Conservation (phyloP, 768 basidiomycete species). For the Lentinus brumalis region DNA sequence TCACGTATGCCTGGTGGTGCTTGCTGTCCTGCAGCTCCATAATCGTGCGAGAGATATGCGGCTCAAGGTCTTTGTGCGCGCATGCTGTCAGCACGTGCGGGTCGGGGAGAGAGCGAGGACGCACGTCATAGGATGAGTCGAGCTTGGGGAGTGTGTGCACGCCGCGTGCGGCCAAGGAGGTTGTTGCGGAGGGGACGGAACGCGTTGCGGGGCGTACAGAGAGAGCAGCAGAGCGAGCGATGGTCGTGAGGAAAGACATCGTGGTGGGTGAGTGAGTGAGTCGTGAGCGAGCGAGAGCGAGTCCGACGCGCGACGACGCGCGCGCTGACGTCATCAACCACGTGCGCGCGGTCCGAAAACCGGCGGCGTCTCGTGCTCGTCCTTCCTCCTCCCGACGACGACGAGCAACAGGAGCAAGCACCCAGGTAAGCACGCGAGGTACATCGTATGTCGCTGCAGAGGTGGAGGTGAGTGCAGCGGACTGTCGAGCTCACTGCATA, state of each 20-base stretch:
- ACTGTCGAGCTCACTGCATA: no score
- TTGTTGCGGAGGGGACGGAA: constrained; percentile 39
- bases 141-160: constrained; percentile 78
- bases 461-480: no score
- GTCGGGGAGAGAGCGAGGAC: constrained; percentile 24
- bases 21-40: constrained; percentile 94
- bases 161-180: constrained; percentile 43
- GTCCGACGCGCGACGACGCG: no score
- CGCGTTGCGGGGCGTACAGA: constrained; percentile 42
- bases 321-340: no score
- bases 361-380: no score
- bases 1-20: constrained; percentile 93
- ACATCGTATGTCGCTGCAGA: no score
- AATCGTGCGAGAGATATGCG: constrained; percentile 87
- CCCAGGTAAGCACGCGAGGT: no score
- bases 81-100: neutral
- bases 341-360: no score
- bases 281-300: no score
- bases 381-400: no score
- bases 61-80: constrained; percentile 67
- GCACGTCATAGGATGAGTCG: constrained; percentile 79
- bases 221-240: constrained; percentile 23
- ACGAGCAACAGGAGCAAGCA: no score
- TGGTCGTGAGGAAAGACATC: constrained; percentile 21
- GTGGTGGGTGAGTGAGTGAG: neutral